A percentile compares a stretch with the other conserved stretches of the same genome.
phyloP scores from a whole-genome alignment of 169 alveolate genomes.

The Plasmodium gaboni region DNA sequence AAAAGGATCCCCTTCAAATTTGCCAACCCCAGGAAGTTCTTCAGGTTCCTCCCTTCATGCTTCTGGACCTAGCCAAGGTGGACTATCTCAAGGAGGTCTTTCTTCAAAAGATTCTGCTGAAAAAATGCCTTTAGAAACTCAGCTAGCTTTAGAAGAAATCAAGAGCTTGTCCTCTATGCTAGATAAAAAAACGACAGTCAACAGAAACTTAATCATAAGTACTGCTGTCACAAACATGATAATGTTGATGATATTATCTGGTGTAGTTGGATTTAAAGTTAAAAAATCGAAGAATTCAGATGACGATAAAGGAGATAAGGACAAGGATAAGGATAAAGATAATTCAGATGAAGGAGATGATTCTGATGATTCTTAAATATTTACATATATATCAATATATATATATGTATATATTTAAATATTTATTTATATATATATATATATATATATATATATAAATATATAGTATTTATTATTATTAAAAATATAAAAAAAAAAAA shows the following conservation, averaged over 20 bases:
- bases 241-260: constrained; percentile 19
- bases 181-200: constrained; percentile 24
- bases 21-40: not conserved
- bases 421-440: not conserved
- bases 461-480: not conserved
- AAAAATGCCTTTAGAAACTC: constrained; percentile 10
- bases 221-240: constrained; percentile 26
- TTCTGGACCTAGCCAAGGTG: too few relatives aligned
- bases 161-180: not conserved
- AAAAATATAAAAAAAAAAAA: too few relatives aligned
- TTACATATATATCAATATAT: not conserved
- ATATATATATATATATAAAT: not conserved
- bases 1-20: not conserved
- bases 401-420: not conserved
- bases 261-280: constrained; percentile 27
- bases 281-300: not conserved
- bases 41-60: not conserved
- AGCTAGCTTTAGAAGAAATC: constrained; percentile 31
- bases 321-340: not conserved
- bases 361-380: not conserved
- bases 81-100: not conserved
- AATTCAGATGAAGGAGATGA: not conserved
- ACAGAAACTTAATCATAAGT: constrained; percentile 20
- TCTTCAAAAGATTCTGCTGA: constrained; percentile 13
- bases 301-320: not conserved